Evolutionary conservation across 139 green algal genomes (phyloP).

Genomic region (Picochlorum sp.): DNA sequence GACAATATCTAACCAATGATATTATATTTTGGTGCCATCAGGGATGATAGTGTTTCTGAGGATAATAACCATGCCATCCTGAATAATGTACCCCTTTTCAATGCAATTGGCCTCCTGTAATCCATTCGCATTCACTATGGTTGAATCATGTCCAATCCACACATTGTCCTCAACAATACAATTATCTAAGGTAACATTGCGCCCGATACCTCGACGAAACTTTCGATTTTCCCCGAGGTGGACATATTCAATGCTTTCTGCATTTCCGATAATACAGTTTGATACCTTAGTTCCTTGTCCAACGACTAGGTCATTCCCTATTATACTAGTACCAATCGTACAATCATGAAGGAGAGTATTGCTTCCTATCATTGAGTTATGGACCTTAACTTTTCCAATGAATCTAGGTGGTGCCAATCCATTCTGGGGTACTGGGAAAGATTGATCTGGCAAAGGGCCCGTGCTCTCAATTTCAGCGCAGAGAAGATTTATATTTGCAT

Average conservation of each 20-base stretch:
- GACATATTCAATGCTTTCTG: slow-evolving; percentile 92
- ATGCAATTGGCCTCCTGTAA: slow-evolving; percentile 49
- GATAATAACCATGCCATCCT: slow-evolving; percentile 66
- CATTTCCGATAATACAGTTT: slow-evolving; percentile 50
- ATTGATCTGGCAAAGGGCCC: slow-evolving; percentile 67
- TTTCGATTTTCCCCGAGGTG: slow-evolving; percentile 84
- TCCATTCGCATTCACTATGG: slow-evolving; percentile 60
- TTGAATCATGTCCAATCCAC: slow-evolving; percentile 44
- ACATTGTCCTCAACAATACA: slow-evolving; percentile 66
- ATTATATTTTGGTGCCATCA: slow-evolving; percentile 60
- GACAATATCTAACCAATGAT: neutral
- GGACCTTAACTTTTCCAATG: slow-evolving; percentile 57
- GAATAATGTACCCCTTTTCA: slow-evolving; percentile 58
- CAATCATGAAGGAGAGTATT: slow-evolving; percentile 70
- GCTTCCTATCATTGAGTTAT: slow-evolving; percentile 69
- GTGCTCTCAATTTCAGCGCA: slow-evolving; percentile 25
- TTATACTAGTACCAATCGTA: slow-evolving; percentile 79
- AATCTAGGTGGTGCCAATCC: slow-evolving; percentile 93
- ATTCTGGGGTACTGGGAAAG: slow-evolving; percentile 67
- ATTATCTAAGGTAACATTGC: slow-evolving; percentile 35
- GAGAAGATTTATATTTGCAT: slow-evolving; percentile 64
- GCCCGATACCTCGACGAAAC: slow-evolving; percentile 76
- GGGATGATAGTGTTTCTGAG: slow-evolving; percentile 57
- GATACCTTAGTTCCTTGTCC: slow-evolving; percentile 44
- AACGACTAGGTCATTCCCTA: slow-evolving; percentile 71